A percentile compares a stretch with the other conserved stretches of the same genome.
phyloP scores from a whole-genome alignment of 805 yeast genomes.

The Groenewaldozyma tartarivorans region DNA sequence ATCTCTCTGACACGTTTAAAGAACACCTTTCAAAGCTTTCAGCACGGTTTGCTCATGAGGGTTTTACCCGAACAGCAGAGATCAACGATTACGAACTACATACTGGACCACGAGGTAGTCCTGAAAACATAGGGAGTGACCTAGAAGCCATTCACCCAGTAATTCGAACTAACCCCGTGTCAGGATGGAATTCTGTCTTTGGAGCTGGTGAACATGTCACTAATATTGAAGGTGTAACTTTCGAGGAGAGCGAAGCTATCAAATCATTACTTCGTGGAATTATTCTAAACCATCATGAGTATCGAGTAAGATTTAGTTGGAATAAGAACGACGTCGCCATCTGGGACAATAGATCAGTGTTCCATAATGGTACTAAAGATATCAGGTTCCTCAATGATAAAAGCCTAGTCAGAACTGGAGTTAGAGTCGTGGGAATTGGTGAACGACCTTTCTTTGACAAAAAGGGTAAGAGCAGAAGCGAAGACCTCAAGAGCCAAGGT shows the following conservation, averaged over 20 bases:
- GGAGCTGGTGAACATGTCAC: conserved; percentile 44
- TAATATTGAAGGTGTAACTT: conserved; percentile 42
- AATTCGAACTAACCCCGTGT: conserved; percentile 56
- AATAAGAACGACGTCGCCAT: conserved; percentile 59
- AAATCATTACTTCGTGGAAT: conserved; percentile 39
- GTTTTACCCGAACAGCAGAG: conserved; percentile 10
- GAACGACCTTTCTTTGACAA: conserved; percentile 25
- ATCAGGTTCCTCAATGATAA: conserved; percentile 7
- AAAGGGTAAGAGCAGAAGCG: conserved; percentile 12
- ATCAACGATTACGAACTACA: conserved; percentile 13
- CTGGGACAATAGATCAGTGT: conserved; percentile 68
- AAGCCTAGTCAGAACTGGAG: conserved; percentile 21
- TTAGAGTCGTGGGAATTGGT: conserved; percentile 22
- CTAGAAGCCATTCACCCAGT: conserved; percentile 40
- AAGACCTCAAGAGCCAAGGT: conserved; percentile 6
- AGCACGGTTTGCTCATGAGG: conserved; percentile 17
- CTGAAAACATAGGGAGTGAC: conserved; percentile 23
- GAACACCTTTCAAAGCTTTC: conserved; percentile 33
- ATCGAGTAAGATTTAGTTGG: conserved; percentile 35
- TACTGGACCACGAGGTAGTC: conserved; percentile 21
- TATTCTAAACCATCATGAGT: conserved; percentile 34
- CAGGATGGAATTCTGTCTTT: conserved; percentile 52
- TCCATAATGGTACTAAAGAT: conserved; percentile 62
- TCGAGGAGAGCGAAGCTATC: conserved; percentile 41
- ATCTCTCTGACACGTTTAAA: conserved; percentile 41